Evolutionary conservation across 768 basidiomycete species (phyloP).

Genomic region (Suillus decipiens): DNA sequence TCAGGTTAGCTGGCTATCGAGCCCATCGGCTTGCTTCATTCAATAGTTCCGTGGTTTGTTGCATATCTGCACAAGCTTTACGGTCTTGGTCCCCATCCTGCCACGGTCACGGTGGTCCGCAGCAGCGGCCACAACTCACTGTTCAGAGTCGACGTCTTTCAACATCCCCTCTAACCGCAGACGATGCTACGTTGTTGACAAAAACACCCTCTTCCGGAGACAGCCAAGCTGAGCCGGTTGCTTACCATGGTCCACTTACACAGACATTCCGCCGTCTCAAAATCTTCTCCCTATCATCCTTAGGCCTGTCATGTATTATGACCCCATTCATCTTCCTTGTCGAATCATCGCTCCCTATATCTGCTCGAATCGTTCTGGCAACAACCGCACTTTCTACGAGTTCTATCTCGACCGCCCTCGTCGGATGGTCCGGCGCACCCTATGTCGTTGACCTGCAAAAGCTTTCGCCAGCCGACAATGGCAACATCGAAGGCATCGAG

Average conservation of each 20-base stretch:
- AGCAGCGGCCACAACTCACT: constrained; percentile 15
- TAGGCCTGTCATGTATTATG: constrained; percentile 65
- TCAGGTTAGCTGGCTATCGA: not conserved
- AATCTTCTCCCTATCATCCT: constrained; percentile 79
- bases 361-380: constrained; percentile 68
- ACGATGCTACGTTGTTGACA: constrained; percentile 9
- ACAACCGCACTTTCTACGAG: constrained; percentile 72
- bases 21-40: not conserved
- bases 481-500: constrained; percentile 57
- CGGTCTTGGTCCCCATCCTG: not conserved
- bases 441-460: constrained; percentile 69
- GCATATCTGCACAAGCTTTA: not conserved
- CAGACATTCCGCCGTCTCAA: constrained; percentile 77
- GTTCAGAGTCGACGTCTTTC: constrained; percentile 12
- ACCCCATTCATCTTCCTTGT: constrained; percentile 82
- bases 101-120: not conserved
- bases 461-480: constrained; percentile 45
- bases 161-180: constrained; percentile 16
- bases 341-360: constrained; percentile 72
- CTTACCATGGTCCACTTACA: constrained; percentile 74
- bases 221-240: constrained; percentile 12
- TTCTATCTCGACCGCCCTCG: constrained; percentile 70
- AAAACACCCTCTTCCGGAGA: constrained; percentile 9
- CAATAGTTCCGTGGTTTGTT: not conserved
- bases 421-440: constrained; percentile 69